These are phyloP conservation scores for Lycium ferocissimum DNA, from an alignment of 257 asterid genomes.

Conservation along the genomic window DNA sequence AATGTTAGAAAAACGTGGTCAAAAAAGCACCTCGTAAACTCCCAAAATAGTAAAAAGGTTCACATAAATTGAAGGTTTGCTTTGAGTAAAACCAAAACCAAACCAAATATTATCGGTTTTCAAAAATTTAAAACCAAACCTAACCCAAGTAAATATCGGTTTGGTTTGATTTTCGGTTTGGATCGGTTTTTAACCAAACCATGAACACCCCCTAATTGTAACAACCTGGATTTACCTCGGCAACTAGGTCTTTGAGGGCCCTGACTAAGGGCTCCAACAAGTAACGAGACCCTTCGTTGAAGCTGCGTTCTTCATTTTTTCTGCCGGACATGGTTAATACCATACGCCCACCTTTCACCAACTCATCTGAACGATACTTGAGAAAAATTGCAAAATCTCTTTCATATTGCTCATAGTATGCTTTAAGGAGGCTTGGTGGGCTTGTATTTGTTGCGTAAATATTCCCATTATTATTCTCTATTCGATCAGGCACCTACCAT, in stretches of 20 bases:
- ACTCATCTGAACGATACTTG: conserved; percentile 57
- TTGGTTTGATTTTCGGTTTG: too few relatives aligned
- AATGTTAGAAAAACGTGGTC: too few relatives aligned
- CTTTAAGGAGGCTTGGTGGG: conserved; percentile 45
- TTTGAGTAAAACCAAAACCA: too few relatives aligned
- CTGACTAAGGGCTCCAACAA: conserved; percentile 66
- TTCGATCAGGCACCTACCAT: conserved; percentile 3
- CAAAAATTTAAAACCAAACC: too few relatives aligned
- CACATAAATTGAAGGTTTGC: too few relatives aligned
- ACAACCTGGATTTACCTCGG: conserved; percentile 43
- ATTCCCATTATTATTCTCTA: conserved; percentile 45
- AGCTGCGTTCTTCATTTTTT: conserved; percentile 44
- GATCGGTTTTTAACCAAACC: too few relatives aligned
- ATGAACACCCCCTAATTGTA: too few relatives aligned
- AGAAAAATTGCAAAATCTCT: conserved; percentile 57
- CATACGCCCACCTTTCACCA: conserved; percentile 63
- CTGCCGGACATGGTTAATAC: conserved; percentile 66
- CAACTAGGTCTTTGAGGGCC: conserved; percentile 56
- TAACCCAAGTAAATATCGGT: too few relatives aligned
- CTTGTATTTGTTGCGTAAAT: conserved; percentile 54
- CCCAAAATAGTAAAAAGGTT: too few relatives aligned
- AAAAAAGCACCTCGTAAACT: too few relatives aligned
- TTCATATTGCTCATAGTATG: conserved; percentile 63
- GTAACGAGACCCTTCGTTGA: conserved; percentile 57
- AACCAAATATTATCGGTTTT: too few relatives aligned